Base-by-base conservation (phyloP, 352 stramenopile genomes). In the Phytophthora tubulina region DNA sequence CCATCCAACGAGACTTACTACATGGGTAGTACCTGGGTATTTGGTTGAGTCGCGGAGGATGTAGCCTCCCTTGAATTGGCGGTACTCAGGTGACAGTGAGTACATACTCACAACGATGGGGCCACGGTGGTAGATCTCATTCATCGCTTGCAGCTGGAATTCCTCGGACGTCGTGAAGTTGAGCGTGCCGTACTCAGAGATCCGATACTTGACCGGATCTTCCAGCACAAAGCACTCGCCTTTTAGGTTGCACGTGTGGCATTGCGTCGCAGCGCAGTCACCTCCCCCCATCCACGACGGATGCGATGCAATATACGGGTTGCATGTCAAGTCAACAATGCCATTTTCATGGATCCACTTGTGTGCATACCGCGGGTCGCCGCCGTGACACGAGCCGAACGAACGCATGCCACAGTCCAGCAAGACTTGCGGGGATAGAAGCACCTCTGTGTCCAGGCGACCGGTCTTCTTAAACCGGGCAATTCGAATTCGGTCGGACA, bases 1-100 rank as follows among this genome's bases (percentile, higher is more conserved):
- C 97, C 97, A 99, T 41, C 97, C 97, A n/a, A 98, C 89, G 50
- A 99, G 91, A 44, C 90, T 97, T 61, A 99, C 95, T 35, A 98
- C 94, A 70, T 99, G 90, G 10, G 86, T 92, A 30, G 89, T 94
- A n/a, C 81, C 74, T 0, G 76, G 76, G 44, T 92, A 92, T 44
- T 89, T 85, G 36, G 76, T 93, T 38, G 94, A 88, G 66, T 96
- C 87, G n/a, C 93, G 85, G 14, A 98, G 76, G 52, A 99, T 89
- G 49, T 89, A 94, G 46, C 96, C 97, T 44, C 95, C 96, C 27
- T 86, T 92, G 83, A 98, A 98, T 45, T 97, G 84, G 33, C 70
- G 76, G 67, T 92, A 93, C 57, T 93, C 85, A 14, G 70, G 76
- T 4, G 87, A 81, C 31, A 89, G 67, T 58, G 87, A 94, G 78